A percentile compares a stretch with the other conserved stretches of the same genome.
Conservation (phyloP, 2,329 filamentous ascomycete genomes). For the Verticillium alfalfae region DNA sequence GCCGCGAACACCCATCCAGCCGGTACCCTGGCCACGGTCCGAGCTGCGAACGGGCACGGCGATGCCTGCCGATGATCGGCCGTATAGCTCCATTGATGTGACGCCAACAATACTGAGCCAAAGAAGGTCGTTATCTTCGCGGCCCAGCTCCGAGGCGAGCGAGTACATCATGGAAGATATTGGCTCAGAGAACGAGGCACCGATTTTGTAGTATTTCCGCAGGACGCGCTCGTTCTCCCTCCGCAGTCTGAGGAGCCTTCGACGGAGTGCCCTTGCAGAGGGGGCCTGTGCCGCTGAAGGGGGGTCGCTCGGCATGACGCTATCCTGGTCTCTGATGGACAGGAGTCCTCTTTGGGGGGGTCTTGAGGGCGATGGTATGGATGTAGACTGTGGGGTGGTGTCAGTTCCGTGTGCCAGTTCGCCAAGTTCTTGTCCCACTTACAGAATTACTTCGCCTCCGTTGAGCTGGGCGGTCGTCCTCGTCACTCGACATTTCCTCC, state of each 20-base stretch:
- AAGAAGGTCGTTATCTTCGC: constrained; percentile 92
- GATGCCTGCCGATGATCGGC: constrained; percentile 75
- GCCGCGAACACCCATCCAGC: constrained; percentile 78
- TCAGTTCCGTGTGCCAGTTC: constrained; percentile 8
- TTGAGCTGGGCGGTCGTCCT: constrained; percentile 71
- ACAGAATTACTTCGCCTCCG: constrained; percentile 85
- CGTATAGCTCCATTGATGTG: constrained; percentile 88
- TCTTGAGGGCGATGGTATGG: constrained; percentile 59
- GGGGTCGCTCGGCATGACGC: constrained; percentile 41
- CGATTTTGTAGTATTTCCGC: constrained; percentile 77
- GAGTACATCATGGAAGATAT: constrained; percentile 94
- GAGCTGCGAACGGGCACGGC: constrained; percentile 53
- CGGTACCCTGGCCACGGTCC: constrained; percentile 53
- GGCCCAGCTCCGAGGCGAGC: constrained; percentile 86
- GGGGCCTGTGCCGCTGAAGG: constrained; percentile 58
- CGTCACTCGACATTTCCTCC: constrained; percentile 65
- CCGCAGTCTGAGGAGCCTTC: constrained; percentile 68
- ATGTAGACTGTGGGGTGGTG: constrained; percentile 44
- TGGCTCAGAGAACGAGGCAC: constrained; percentile 89
- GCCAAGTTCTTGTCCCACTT: constrained; percentile 21
- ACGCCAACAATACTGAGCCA: constrained; percentile 95
- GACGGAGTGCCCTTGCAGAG: constrained; percentile 67
- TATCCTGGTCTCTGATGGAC: constrained; percentile 20
- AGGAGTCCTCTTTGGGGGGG: constrained; percentile 56
- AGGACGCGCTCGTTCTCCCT: constrained; percentile 72